phyloP scores from a whole-genome alignment of 106 monocot genomes.

The Alisma plantagoaquatica region DNA sequence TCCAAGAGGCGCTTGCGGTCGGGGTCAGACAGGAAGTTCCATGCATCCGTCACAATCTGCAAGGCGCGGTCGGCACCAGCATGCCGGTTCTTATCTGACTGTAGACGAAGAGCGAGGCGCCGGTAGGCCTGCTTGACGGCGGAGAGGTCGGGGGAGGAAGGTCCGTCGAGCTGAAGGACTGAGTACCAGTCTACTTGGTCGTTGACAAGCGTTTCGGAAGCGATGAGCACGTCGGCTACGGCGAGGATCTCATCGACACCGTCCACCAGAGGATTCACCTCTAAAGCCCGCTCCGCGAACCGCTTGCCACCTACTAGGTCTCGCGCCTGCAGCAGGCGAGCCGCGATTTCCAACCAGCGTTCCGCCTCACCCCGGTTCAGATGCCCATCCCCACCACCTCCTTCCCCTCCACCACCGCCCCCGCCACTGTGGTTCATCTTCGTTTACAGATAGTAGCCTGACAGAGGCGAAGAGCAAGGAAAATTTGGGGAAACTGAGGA shows the following conservation, averaged over 20 bases:
- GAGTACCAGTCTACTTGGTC: conserved; percentile 43
- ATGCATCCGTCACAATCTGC: conserved; percentile 25
- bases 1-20: conserved; percentile 32
- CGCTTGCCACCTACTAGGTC: conserved; percentile 48
- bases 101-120: conserved; percentile 40
- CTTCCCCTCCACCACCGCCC: conserved; percentile 3
- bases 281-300: conserved; percentile 45
- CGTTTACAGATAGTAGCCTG: too few relatives aligned
- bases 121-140: conserved; percentile 18
- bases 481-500: too few relatives aligned
- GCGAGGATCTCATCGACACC: conserved; percentile 52
- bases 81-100: conserved; percentile 3
- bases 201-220: conserved; percentile 12
- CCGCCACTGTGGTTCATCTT: too few relatives aligned
- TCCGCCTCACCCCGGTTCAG: conserved; percentile 24
- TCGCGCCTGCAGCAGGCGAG: conserved; percentile 22
- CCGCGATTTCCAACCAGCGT: conserved; percentile 28
- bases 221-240: conserved; percentile 40
- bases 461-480: too few relatives aligned
- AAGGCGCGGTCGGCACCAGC: conserved; percentile 17
- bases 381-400: too few relatives aligned
- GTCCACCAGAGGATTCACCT: conserved; percentile 40
- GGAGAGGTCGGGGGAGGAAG: not conserved
- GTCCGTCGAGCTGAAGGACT: conserved; percentile 33
- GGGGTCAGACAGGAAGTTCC: conserved; percentile 30